A percentile compares a stretch with the other conserved stretches of the same genome.
These are phyloP conservation scores for Moringa oleifera DNA, from an alignment of 345 rosid species.

Conservation along the genomic window DNA sequence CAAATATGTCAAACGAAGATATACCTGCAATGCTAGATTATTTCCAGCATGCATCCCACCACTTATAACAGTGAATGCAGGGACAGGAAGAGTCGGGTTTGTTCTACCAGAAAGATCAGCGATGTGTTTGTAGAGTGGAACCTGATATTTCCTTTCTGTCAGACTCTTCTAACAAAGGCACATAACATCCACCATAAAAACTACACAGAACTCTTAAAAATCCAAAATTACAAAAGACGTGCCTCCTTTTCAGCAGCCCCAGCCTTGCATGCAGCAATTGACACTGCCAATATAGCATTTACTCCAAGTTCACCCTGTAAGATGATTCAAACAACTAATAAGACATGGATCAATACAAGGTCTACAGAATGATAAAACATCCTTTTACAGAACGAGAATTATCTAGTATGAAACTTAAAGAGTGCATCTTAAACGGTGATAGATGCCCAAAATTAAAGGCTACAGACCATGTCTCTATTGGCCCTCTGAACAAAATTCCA, in stretches of 20 bases:
- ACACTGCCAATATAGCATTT: conserved; percentile 90
- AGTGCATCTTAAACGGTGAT: background rate
- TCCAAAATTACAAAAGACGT: conserved; percentile 11
- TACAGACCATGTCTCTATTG: too few species aligned
- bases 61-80: conserved; percentile 87
- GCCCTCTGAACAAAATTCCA: background rate
- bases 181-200: background rate
- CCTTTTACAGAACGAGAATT: background rate
- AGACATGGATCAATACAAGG: too few species aligned
- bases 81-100: conserved; percentile 71
- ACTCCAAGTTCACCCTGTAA: conserved; percentile 84
- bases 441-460: too few species aligned
- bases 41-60: conserved; percentile 94
- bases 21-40: conserved; percentile 76
- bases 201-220: background rate
- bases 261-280: conserved; percentile 98
- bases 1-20: conserved; percentile 4
- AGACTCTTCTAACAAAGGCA: conserved; percentile 16
- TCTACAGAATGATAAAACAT: background rate
- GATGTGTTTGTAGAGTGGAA: conserved; percentile 87
- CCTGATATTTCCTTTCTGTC: conserved; percentile 35
- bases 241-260: conserved; percentile 99
- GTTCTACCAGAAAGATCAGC: conserved; percentile 78
- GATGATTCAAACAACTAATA: conserved; percentile 11
- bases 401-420: background rate